Evolutionary conservation across 139 green algal genomes (phyloP), one percentile per base, ranked within the genome.

Genomic region (Tetradesmus lagerheimii): DNA sequence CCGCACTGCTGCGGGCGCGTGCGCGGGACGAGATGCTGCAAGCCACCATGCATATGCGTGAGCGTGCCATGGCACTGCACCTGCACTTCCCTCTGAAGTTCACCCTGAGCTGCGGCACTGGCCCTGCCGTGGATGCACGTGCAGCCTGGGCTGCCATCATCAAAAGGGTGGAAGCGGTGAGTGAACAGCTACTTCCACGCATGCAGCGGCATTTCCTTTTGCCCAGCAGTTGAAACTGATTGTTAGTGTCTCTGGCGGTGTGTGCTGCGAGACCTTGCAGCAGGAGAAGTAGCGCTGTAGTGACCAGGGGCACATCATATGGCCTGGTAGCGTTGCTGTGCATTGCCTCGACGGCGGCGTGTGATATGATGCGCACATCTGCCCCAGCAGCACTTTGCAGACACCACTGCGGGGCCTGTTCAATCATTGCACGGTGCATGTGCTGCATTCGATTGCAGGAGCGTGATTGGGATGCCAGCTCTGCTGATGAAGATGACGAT

Each of bases 51-150:
- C 53, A 89, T 43, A 39, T 89, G 85, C 85, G 85, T 14, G 67
- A 83, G 31, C 71, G 74, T 1, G 85, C 85, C 14, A 45, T 89
- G 34, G 85, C 85, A 8, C 45, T 89, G 85, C 85, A 89, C 45
- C 45, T 83, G 39, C 85, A 89, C 85, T 66, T 75, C 71, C 85
- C 85, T 1, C 16, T n/a, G 14, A 89, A 83, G n/a, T 89, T 89
- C 85, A 89, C 85, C 1, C 43, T 89, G 20, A 53, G 29, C 47
- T n/a, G 20, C n/a, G 25, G 34, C n/a, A 71, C 57, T n/a, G 41
- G 71, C 0, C 71, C 71, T 3, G 39, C 53, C 11, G 31, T 47
- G 11, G 85, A 89, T 39, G 35, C 39, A 15, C 31, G 35, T 1
- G 74, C 71, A 38, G 41, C 12, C 0, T 83, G 67, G 85, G 34